Percentiles rank a stretch among this genome's conserved stretches.
These are phyloP conservation scores for Aureobasidium sp. DNA, from an alignment of 2,329 filamentous ascomycete species.

Conservation along the genomic window DNA sequence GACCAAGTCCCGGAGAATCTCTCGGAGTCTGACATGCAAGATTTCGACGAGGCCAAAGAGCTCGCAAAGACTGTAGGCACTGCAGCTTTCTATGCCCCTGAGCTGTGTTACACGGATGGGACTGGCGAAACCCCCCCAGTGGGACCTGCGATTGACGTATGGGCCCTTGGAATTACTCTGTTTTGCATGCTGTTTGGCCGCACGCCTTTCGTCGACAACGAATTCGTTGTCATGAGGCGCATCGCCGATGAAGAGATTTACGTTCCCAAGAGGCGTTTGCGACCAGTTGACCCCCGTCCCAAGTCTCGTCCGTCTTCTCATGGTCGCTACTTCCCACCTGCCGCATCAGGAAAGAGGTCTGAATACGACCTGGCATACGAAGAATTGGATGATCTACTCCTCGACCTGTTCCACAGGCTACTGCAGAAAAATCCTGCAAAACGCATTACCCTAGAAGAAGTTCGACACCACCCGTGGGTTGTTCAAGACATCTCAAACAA, in stretches of 20 bases:
- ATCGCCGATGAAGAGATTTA: constrained; percentile 91
- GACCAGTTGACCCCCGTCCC: constrained; percentile 50
- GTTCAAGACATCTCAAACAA: constrained; percentile 67
- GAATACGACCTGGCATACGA: constrained; percentile 78
- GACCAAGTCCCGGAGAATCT: constrained; percentile 61
- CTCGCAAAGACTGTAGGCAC: constrained; percentile 98
- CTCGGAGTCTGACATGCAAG: constrained; percentile 73
- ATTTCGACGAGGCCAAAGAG: constrained; percentile 77
- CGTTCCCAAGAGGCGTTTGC: constrained; percentile 73
- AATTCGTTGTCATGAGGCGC: constrained; percentile 82
- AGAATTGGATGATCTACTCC: constrained; percentile 68
- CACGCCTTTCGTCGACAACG: constrained; percentile 86
- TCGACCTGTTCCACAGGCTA: constrained; percentile 69
- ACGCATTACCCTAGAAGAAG: constrained; percentile 80
- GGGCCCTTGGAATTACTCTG: constrained; percentile 91
- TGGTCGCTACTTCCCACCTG: constrained; percentile 34
- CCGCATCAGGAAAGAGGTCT: constrained; percentile 58
- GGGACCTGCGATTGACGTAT: constrained; percentile 90
- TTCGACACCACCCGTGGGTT: constrained; percentile 92
- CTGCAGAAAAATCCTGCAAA: constrained; percentile 82
- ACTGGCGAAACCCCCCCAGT: constrained; percentile 64
- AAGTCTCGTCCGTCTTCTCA: constrained; percentile 38
- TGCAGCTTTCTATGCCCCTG: constrained; percentile 93
- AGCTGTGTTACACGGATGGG: constrained; percentile 88
- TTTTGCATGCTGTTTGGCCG: constrained; percentile 93